These are phyloP conservation scores for Colletotrichum tofieldiae DNA, from an alignment of 2,329 filamentous ascomycete species.

Conservation along the genomic window DNA sequence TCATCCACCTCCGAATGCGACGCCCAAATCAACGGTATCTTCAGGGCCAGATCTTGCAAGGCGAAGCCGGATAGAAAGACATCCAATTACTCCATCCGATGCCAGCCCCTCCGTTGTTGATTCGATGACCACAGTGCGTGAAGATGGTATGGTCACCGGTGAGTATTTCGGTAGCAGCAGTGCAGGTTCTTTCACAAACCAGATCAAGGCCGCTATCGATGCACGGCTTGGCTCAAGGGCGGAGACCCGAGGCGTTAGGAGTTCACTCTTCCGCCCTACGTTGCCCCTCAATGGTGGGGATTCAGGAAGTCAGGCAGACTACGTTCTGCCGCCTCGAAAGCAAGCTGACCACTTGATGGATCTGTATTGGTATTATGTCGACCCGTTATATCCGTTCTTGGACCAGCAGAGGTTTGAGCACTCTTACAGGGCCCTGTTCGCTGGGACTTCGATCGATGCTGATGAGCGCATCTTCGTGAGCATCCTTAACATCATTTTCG, in stretches of 20 bases:
- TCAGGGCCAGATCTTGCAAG: conserved; percentile 20
- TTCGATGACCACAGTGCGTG: conserved; percentile 62
- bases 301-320: conserved; percentile 45
- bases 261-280: conserved; percentile 44
- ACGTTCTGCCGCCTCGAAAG: conserved; percentile 61
- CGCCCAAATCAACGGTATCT: conserved; percentile 23
- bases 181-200: conserved; percentile 62
- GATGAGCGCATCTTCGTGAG: conserved; percentile 62
- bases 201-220: conserved; percentile 62
- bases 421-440: conserved; percentile 59
- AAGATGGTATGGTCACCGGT: conserved; percentile 57
- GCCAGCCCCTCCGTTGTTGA: conserved; percentile 55
- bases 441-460: conserved; percentile 52
- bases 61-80: conserved; percentile 21
- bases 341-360: conserved; percentile 62
- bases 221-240: conserved; percentile 44
- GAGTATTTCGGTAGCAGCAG: conserved; percentile 65
- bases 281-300: conserved; percentile 29
- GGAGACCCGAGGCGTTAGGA: conserved; percentile 1
- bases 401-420: conserved; percentile 55
- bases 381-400: conserved; percentile 63
- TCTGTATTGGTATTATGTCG: conserved; percentile 63
- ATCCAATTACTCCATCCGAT: conserved; percentile 32
- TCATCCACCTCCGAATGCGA: conserved; percentile 5
- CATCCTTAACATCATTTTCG: conserved; percentile 63